Conservation (phyloP, 495 filamentous ascomycete species). For the Alectoria sarmentosa region DNA sequence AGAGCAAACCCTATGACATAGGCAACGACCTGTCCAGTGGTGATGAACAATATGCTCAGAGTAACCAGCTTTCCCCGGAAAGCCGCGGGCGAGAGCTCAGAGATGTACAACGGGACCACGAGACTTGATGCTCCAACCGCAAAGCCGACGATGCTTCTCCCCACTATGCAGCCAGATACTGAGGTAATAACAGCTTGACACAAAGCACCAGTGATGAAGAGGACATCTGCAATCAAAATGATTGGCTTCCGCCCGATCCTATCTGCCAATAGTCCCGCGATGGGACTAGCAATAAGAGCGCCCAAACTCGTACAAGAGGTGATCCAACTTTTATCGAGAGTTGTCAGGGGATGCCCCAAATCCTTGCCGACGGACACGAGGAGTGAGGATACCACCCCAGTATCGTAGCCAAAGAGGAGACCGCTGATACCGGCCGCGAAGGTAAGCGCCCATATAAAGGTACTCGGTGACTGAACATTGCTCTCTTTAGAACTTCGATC, state of each 20-base stretch:
- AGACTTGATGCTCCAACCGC: conserved; percentile 80
- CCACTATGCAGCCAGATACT: conserved; percentile 68
- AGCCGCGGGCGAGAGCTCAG: conserved; percentile 70
- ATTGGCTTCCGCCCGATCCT: conserved; percentile 64
- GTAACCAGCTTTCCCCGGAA: conserved; percentile 72
- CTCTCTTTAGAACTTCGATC: conserved; percentile 1
- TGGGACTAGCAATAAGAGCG: conserved; percentile 69
- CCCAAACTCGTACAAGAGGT: conserved; percentile 76
- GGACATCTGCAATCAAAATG: conserved; percentile 67
- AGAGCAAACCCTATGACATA: conserved; percentile 70
- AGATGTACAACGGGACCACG: conserved; percentile 74
- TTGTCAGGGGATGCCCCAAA: conserved; percentile 62
- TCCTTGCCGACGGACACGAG: conserved; percentile 71
- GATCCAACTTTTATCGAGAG: conserved; percentile 75
- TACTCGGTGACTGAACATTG: conserved; percentile 8
- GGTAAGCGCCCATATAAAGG: conserved; percentile 67
- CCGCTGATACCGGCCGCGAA: conserved; percentile 78
- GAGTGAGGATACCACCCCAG: conserved; percentile 84
- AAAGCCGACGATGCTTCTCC: conserved; percentile 70
- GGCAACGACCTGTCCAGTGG: conserved; percentile 76
- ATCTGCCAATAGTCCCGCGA: conserved; percentile 71
- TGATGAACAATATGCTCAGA: conserved; percentile 72
- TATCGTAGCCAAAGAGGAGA: conserved; percentile 82
- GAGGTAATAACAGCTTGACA: conserved; percentile 57
- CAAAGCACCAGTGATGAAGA: conserved; percentile 71